A percentile compares a stretch with the other conserved stretches of the same genome.
Evolutionary conservation across 257 asterid species (phyloP).

Genomic region (Solanum sejunctum): DNA sequence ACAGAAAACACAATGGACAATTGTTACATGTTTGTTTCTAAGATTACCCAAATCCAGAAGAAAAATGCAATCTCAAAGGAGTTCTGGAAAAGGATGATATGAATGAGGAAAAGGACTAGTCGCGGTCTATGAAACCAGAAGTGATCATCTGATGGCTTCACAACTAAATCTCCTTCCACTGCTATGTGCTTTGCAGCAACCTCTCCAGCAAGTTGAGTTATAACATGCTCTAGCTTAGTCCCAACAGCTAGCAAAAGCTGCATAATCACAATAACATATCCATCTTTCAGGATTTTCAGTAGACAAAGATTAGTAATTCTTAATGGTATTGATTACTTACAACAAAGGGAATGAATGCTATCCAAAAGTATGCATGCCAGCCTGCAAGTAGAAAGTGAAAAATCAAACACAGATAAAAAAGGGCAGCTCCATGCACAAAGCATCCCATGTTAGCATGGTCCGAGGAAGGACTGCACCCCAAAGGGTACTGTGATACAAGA

Average conservation of each 20-base stretch:
- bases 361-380: slow-evolving; percentile 75
- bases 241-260: slow-evolving; percentile 62
- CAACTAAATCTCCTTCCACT: slow-evolving; percentile 18
- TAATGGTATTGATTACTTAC: slow-evolving; percentile 17
- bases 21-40: no score
- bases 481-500: background rate
- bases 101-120: slow-evolving; percentile 22
- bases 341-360: slow-evolving; percentile 48
- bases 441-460: background rate
- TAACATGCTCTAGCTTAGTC: slow-evolving; percentile 61
- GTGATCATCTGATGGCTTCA: slow-evolving; percentile 29
- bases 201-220: slow-evolving; percentile 23
- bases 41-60: slow-evolving; percentile 33
- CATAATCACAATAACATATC: background rate
- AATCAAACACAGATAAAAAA: background rate
- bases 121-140: slow-evolving; percentile 28
- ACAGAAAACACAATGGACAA: background rate
- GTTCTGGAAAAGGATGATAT: slow-evolving; percentile 22
- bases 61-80: slow-evolving; percentile 31
- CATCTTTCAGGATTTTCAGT: background rate
- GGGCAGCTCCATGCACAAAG: background rate
- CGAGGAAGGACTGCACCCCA: background rate
- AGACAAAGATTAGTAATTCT: background rate
- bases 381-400: slow-evolving; percentile 21
- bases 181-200: slow-evolving; percentile 26